Evolutionary conservation across 768 basidiomycete genomes (phyloP), one percentile per base, ranked within the genome.

Genomic region (Mycena venus): DNA sequence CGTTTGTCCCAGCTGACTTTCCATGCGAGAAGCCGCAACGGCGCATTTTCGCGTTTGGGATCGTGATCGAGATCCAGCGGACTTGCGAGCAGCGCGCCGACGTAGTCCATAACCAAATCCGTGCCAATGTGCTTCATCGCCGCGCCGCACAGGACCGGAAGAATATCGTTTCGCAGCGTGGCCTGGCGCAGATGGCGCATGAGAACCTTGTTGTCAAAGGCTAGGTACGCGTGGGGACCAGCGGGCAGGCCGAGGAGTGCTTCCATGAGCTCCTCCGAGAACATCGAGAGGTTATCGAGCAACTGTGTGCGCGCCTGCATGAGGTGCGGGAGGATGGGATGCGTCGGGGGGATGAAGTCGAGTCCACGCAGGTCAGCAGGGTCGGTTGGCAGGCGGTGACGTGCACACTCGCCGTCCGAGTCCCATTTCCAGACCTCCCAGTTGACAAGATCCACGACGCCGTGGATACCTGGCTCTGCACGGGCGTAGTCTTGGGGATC

Each of bases 1-100:
- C 88, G 90, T 70, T 91, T 91, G 79, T 97, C 95, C 95, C 95
- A 96, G 34, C 86, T 88, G 25, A 97, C 96, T 80, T 97, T 97
- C 96, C 96, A 97, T 3, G 94, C 96, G 31, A 97, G 85, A 75
- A 93, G 81, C 40, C 89, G 91, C 27, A 94, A 79, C 1, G 91
- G 90, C 0, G 88, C 80, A 66, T 89, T 89, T 27, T 82, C 77
- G 21, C 79, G 80, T 75, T 90, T 89, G 17, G 77, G 77, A 51
- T 88, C 86, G 63, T 89, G 86, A 32, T 82, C 80, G 12, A 94
- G 87, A 76, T 97, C 96, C 21, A 91, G 62, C 8, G 96, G 96
- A 70, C 92, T 93, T 0, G 96, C 93, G 11, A 97, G 84, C 25
- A 96, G 85, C 78, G 93, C 93, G 32, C 95, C 95, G 36, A 91